Conservation (phyloP, 2,329 filamentous ascomycete species). For the Ceratocystis variospora region DNA sequence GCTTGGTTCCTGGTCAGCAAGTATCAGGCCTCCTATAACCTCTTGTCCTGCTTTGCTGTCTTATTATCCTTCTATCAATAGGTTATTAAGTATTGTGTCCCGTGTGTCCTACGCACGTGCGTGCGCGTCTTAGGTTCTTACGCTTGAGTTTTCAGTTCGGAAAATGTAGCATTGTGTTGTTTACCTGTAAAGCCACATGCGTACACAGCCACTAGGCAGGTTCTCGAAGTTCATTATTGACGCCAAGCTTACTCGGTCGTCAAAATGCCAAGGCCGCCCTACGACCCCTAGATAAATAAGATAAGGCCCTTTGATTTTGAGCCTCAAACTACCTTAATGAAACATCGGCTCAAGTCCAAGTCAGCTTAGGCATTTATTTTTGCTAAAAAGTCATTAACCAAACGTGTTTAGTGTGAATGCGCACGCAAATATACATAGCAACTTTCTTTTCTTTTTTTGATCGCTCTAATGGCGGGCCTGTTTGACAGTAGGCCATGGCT, state of each 20-base stretch:
- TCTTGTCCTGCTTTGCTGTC: background rate
- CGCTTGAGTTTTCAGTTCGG: background rate
- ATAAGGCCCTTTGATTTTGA: constrained; percentile 8
- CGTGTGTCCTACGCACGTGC: constrained; percentile 2
- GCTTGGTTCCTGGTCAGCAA: background rate
- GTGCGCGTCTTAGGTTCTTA: background rate
- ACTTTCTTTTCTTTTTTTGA: background rate
- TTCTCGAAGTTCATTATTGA: background rate
- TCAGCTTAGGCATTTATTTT: background rate
- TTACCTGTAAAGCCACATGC: background rate
- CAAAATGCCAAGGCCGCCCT: constrained; percentile 10
- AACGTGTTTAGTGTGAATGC: background rate
- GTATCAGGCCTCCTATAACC: background rate
- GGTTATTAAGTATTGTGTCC: background rate
- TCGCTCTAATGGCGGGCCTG: background rate
- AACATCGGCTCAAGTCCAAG: background rate
- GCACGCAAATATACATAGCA: no score
- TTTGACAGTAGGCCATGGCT: background rate
- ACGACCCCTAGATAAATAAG: constrained; percentile 3
- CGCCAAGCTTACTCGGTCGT: background rate
- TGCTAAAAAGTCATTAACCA: background rate
- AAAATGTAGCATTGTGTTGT: background rate
- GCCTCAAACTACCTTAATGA: constrained; percentile 12
- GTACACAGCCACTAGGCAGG: background rate
- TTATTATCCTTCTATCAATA: no score